These are phyloP conservation scores for Trametes punicea DNA, from an alignment of 768 basidiomycete genomes.

Conservation along the genomic window DNA sequence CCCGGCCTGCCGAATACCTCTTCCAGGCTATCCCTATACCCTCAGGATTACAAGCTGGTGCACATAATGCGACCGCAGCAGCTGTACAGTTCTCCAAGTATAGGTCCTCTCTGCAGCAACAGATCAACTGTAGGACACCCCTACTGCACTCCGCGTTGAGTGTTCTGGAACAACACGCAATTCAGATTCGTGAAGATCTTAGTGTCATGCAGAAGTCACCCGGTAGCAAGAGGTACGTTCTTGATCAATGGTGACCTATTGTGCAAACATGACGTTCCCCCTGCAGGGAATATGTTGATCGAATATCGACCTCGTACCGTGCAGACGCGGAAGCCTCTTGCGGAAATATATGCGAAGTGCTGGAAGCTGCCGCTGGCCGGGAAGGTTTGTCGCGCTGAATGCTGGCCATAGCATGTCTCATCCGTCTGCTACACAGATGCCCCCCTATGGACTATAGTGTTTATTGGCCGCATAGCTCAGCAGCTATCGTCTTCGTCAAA, in stretches of 20 bases:
- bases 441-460: conserved; percentile 38
- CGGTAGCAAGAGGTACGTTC: conserved; percentile 43
- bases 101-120: conserved; percentile 54
- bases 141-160: conserved; percentile 55
- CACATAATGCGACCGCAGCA: conserved; percentile 30
- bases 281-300: conserved; percentile 39
- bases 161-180: conserved; percentile 57
- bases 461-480: conserved; percentile 48
- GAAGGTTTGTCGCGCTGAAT: conserved; percentile 32
- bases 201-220: conserved; percentile 41
- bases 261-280: neutral
- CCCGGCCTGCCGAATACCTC: conserved; percentile 50
- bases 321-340: conserved; percentile 51
- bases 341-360: conserved; percentile 36
- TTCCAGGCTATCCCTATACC: conserved; percentile 47
- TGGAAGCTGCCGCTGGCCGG: conserved; percentile 36
- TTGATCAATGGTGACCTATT: neutral
- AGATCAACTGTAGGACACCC: conserved; percentile 63
- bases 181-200: conserved; percentile 58
- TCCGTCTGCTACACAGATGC: conserved; percentile 16
- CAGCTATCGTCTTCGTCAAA: conserved; percentile 43
- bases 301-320: conserved; percentile 45
- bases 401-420: neutral
- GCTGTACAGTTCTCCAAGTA: conserved; percentile 59
- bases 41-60: conserved; percentile 42